phyloP scores from a whole-genome alignment of 176 grass and related monocot genomes.

The Phoenix roebelenii region DNA sequence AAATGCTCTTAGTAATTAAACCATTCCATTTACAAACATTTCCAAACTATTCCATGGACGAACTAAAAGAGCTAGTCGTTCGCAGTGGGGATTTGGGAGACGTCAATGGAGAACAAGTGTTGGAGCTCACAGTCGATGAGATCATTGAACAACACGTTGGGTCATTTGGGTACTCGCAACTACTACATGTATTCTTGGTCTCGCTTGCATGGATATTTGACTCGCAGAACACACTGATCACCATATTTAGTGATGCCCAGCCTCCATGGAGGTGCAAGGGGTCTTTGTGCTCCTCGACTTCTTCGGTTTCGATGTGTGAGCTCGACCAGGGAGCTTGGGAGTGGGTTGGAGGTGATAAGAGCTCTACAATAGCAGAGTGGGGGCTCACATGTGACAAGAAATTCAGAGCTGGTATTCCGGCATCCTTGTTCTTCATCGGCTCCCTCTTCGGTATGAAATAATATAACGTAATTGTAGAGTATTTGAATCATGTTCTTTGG shows the following conservation, averaged over 20 bases:
- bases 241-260: conserved; percentile 37
- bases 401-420: conserved; percentile 38
- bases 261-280: conserved; percentile 34
- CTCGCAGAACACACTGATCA: conserved; percentile 35
- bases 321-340: conserved; percentile 34
- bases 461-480: too few relatives aligned
- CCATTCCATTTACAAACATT: not conserved
- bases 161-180: conserved; percentile 30
- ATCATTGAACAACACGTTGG: conserved; percentile 39
- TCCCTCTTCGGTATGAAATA: conserved; percentile 28
- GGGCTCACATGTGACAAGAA: conserved; percentile 39
- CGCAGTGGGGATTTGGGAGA: not conserved
- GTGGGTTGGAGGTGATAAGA: conserved; percentile 34
- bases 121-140: conserved; percentile 35
- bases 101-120: conserved; percentile 7
- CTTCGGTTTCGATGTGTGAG: conserved; percentile 18
- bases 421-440: conserved; percentile 43
- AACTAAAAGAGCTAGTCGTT: conserved; percentile 19
- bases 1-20: conserved; percentile 14
- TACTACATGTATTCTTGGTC: conserved; percentile 40
- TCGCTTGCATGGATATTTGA: conserved; percentile 43
- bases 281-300: not conserved
- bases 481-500: too few relatives aligned
- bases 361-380: conserved; percentile 45
- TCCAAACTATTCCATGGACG: conserved; percentile 23